Evolutionary conservation across 1,284 basidiomycete genomes (phyloP).

Genomic region (Earliella scabrosa): DNA sequence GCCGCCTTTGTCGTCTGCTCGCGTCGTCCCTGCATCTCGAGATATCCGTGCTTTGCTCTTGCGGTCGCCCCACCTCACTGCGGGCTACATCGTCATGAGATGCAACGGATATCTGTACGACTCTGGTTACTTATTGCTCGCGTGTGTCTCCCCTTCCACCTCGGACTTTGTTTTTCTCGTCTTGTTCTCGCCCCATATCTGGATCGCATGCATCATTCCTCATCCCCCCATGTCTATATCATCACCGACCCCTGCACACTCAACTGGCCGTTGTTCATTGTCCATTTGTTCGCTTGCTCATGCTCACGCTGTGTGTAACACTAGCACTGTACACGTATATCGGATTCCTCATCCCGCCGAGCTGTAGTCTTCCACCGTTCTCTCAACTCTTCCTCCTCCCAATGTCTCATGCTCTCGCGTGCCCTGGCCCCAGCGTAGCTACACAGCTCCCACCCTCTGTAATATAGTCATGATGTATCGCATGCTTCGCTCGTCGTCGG

Average conservation of each 20-base stretch:
- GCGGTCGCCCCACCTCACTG: neutral
- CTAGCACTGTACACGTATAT: conserved; percentile 2
- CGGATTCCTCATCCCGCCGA: neutral
- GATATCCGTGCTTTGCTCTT: neutral
- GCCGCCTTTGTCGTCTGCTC: neutral
- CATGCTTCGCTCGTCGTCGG: neutral
- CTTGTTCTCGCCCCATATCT: neutral
- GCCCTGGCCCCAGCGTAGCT: too few species aligned
- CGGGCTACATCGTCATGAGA: too few species aligned
- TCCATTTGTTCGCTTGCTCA: too few species aligned
- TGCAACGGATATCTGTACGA: too few species aligned
- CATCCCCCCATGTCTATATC: neutral
- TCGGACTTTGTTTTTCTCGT: neutral
- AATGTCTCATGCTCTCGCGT: neutral
- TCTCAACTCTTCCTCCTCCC: neutral
- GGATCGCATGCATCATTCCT: neutral
- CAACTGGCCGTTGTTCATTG: neutral
- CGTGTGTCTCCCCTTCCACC: too few species aligned
- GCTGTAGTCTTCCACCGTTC: too few species aligned
- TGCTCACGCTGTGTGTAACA: neutral
- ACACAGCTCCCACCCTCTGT: neutral
- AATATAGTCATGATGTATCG: neutral
- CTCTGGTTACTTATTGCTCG: too few species aligned
- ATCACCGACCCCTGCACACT: neutral
- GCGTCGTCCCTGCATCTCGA: neutral